These are phyloP conservation scores for Ailanthus altissimus DNA, from an alignment of 345 rosid genomes.

Conservation along the genomic window DNA sequence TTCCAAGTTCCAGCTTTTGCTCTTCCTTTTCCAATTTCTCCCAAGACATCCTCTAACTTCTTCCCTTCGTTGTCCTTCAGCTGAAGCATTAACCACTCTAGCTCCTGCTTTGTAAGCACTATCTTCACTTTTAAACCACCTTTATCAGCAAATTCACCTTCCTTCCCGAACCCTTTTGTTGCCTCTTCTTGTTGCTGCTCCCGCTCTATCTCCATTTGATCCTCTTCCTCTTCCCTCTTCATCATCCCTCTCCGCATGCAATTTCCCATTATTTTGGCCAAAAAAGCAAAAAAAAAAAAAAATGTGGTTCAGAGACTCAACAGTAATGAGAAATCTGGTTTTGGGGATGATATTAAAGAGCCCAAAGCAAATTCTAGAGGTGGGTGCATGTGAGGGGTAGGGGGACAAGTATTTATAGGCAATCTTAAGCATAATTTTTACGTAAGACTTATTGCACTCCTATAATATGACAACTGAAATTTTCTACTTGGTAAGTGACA, in stretches of 20 bases:
- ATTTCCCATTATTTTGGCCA: slow-evolving; percentile 43
- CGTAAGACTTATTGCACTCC: slow-evolving; percentile 2
- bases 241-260: slow-evolving; percentile 33
- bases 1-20: slow-evolving; percentile 43
- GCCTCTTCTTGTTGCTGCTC: neutral
- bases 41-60: slow-evolving; percentile 43
- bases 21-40: slow-evolving; percentile 43
- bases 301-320: no score
- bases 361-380: neutral
- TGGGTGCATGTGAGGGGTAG: neutral
- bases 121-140: slow-evolving; percentile 68
- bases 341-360: no score
- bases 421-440: slow-evolving; percentile 4
- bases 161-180: slow-evolving; percentile 7
- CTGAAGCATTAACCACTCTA: slow-evolving; percentile 59
- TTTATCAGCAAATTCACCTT: slow-evolving; percentile 24
- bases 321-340: no score
- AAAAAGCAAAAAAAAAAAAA: no score
- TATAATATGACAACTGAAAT: neutral
- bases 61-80: slow-evolving; percentile 31
- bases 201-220: neutral
- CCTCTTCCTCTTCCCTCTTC: slow-evolving; percentile 3
- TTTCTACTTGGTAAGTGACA: neutral
- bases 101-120: slow-evolving; percentile 70
- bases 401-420: neutral